Conservation (phyloP, 495 filamentous ascomycete genomes). For the Hypoxylon lienhwacheense region DNA sequence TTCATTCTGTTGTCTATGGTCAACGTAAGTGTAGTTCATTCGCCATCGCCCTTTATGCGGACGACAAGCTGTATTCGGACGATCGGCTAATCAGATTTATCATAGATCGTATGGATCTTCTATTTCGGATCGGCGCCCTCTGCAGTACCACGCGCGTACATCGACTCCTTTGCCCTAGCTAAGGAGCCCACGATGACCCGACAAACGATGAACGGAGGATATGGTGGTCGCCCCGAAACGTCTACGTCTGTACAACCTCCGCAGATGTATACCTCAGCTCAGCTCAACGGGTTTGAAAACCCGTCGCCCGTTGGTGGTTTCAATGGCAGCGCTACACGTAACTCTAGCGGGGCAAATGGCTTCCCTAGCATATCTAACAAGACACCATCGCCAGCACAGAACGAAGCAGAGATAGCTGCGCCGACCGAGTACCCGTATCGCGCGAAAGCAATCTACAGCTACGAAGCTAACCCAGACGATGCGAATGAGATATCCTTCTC, state of each 20-base stretch:
- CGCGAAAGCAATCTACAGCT: slow-evolving; percentile 97
- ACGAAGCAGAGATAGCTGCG: slow-evolving; percentile 66
- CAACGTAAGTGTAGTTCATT: slow-evolving; percentile 60
- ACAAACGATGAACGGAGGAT: slow-evolving; percentile 67
- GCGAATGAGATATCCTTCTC: slow-evolving; percentile 97
- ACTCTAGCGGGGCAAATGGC: slow-evolving; percentile 43
- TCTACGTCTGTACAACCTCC: slow-evolving; percentile 74
- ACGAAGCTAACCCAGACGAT: slow-evolving; percentile 97
- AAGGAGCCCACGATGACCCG: slow-evolving; percentile 73
- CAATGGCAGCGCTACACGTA: slow-evolving; percentile 42
- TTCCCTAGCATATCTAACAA: slow-evolving; percentile 43
- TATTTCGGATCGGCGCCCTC: slow-evolving; percentile 94
- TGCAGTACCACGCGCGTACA: slow-evolving; percentile 83
- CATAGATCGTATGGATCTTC: slow-evolving; percentile 95
- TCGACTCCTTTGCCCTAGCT: slow-evolving; percentile 93
- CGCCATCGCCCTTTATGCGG: too few relatives aligned
- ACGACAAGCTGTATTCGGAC: too few relatives aligned
- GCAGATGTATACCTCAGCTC: slow-evolving; percentile 96
- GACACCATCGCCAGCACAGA: slow-evolving; percentile 37
- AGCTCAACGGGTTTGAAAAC: slow-evolving; percentile 94
- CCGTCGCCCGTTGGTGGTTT: slow-evolving; percentile 87
- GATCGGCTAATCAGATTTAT: slow-evolving; percentile 19
- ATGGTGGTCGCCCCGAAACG: slow-evolving; percentile 73
- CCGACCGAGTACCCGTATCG: slow-evolving; percentile 95
- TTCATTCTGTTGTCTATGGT: slow-evolving; percentile 97